Base-by-base conservation (phyloP, 2,329 filamentous ascomycete species). In the Pseudocercospora crystallina region DNA sequence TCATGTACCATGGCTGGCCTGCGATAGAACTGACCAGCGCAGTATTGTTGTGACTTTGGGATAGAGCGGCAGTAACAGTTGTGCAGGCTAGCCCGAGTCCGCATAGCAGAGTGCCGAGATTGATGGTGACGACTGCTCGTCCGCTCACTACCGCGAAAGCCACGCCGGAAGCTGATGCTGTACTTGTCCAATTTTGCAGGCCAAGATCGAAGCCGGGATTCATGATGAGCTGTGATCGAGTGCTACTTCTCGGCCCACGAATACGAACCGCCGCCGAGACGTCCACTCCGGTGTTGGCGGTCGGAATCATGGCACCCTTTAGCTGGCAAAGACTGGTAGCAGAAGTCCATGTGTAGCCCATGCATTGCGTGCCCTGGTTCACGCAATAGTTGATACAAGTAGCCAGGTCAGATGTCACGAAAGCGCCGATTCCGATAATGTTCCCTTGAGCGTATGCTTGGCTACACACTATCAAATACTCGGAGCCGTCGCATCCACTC, bases 321-420 rank as follows among this genome's bases (percentile, higher is more conserved):
- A 41, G 29, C 11, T 29, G 38, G 15, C 38, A 41, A 5, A 29
- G 13, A 13, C 30, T 15, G 17, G 42, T 44, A 12, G 42, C 32
- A 17, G 42, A 30, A 11, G n/a, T 15, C n/a, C 32, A 44, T 5
- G 42, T 44, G 29, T n/a, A 17, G 3, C 42, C 30, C 32, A 44
- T 44, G 12, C 32, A 44, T 44, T 35, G 42, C 8, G 32, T 44
- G 26, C 32, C 32, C 34, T 44, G 32, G 11, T 41, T 41, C 2
- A 41, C 38, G 14, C 38, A 41, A n/a, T 41, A 41, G 10, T 41
- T 41, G 11, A 13, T 29, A n/a, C 38, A 41, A 5, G 38, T 41
- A 13, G 38, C 11, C 8, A 41, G 11, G 31, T 41, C 38, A 8
- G 10, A 17, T 4, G 38, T 29, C 5, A 29, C 38, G 8, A 41